A percentile compares a stretch with the other conserved stretches of the same genome.
Conservation (phyloP, 108 stramenopile species). For the Discostella pseudostelligera region DNA sequence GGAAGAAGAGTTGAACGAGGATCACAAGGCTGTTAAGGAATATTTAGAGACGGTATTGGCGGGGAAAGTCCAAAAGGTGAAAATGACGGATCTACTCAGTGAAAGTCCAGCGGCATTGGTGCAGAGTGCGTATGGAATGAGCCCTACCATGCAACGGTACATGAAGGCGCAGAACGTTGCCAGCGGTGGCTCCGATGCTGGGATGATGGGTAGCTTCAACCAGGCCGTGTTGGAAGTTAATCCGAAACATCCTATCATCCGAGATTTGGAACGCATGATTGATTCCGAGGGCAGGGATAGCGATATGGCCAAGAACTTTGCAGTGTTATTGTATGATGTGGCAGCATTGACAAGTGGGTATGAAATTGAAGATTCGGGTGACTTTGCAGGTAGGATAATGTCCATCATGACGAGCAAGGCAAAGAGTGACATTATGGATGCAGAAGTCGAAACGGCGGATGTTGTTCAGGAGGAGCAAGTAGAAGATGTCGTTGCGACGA, state of each 20-base stretch:
- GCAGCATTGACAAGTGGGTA: constrained; percentile 96
- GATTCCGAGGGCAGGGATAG: constrained; percentile 48
- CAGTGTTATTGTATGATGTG: constrained; percentile 88
- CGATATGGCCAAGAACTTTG: constrained; percentile 74
- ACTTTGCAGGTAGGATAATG: constrained; percentile 87
- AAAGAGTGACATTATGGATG: constrained; percentile 36
- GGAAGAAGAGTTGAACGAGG: constrained; percentile 71
- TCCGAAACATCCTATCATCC: constrained; percentile 90
- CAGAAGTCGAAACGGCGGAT: constrained; percentile 24
- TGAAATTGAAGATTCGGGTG: constrained; percentile 81
- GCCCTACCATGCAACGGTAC: constrained; percentile 98
- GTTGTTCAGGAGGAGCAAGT: not conserved
- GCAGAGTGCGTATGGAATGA: constrained; percentile 96
- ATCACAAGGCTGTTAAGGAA: constrained; percentile 70
- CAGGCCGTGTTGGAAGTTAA: constrained; percentile 96
- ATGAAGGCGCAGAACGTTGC: constrained; percentile 94
- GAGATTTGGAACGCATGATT: constrained; percentile 69
- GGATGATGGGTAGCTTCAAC: constrained; percentile 65
- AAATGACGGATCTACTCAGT: constrained; percentile 79
- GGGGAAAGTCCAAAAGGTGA: constrained; percentile 88
- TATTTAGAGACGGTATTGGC: constrained; percentile 80
- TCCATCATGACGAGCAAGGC: constrained; percentile 67
- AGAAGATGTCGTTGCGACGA: not conserved
- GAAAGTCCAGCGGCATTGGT: constrained; percentile 92
- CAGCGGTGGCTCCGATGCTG: constrained; percentile 68